These are phyloP conservation scores for Aciculosporium take DNA, from an alignment of 2,329 filamentous ascomycete species.

Conservation along the genomic window DNA sequence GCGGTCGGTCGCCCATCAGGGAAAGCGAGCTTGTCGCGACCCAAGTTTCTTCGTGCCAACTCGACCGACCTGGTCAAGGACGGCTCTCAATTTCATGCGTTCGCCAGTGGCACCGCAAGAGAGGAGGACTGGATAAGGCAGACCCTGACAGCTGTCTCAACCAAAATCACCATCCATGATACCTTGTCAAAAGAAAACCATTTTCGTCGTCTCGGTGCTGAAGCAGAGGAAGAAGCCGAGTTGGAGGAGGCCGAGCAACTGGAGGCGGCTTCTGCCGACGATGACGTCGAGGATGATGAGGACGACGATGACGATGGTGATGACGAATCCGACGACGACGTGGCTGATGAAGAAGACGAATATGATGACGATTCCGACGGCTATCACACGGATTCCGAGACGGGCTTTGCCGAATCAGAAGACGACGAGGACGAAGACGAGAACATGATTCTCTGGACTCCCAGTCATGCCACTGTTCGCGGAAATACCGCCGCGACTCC, in stretches of 20 bases:
- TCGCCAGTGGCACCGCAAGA: constrained; percentile 66
- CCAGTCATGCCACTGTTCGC: constrained; percentile 26
- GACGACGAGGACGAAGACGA: constrained; percentile 59
- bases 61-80: constrained; percentile 38
- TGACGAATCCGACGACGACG: constrained; percentile 34
- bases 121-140: constrained; percentile 84
- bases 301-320: constrained; percentile 33
- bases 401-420: constrained; percentile 54
- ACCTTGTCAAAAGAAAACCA: constrained; percentile 80
- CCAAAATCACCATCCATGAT: constrained; percentile 75
- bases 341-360: constrained; percentile 34
- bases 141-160: constrained; percentile 46
- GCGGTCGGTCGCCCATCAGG: constrained; percentile 10
- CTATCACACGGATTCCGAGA: constrained; percentile 61
- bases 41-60: constrained; percentile 36
- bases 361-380: constrained; percentile 50
- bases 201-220: constrained; percentile 72
- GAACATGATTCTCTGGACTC: constrained; percentile 40
- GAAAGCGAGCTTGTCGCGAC: constrained; percentile 14
- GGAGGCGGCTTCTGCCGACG: constrained; percentile 27
- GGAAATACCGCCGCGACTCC: constrained; percentile 21
- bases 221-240: constrained; percentile 79
- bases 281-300: constrained; percentile 35
- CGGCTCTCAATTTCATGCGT: constrained; percentile 68
- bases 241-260: constrained; percentile 53